phyloP scores from a whole-genome alignment of 2,329 filamentous ascomycete genomes.

The Penicillium sclerotigenum region DNA sequence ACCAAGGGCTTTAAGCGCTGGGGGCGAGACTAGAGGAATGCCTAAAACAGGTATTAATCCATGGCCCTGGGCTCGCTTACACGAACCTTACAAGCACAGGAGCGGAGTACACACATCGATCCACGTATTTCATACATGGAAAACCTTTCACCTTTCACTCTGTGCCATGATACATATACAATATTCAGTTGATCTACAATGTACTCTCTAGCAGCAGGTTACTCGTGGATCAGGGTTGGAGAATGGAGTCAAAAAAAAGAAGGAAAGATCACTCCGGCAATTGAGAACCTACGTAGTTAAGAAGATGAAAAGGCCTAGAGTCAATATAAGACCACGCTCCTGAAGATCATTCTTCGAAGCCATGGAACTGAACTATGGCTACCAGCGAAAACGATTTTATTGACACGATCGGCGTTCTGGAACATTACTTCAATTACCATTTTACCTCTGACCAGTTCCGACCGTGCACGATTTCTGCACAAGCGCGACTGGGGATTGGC shows the following conservation, averaged over 20 bases:
- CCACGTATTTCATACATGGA: background rate
- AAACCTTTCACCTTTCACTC: background rate
- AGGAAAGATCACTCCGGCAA: background rate
- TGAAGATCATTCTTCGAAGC: constrained; percentile 9
- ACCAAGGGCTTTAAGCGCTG: constrained; percentile 18
- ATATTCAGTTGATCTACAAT: background rate
- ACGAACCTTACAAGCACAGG: constrained; percentile 10
- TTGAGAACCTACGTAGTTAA: background rate
- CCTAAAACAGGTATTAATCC: background rate
- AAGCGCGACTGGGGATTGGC: constrained; percentile 17
- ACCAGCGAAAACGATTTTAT: constrained; percentile 4
- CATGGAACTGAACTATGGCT: background rate
- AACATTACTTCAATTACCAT: constrained; percentile 11
- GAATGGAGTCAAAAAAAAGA: background rate
- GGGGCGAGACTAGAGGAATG: constrained; percentile 7
- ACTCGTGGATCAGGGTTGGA: background rate
- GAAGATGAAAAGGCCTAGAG: constrained; percentile 2
- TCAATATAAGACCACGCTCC: constrained; percentile 8
- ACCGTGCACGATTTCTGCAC: constrained; percentile 24
- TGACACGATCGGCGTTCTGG: constrained; percentile 24
- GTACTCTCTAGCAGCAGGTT: background rate
- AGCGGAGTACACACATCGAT: background rate
- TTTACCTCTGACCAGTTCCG: background rate
- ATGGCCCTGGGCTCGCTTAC: constrained; percentile 20
- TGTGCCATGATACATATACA: background rate